Evolutionary conservation across 2,329 filamentous ascomycete genomes (phyloP).

Genomic region (Colletotrichum tabaci): DNA sequence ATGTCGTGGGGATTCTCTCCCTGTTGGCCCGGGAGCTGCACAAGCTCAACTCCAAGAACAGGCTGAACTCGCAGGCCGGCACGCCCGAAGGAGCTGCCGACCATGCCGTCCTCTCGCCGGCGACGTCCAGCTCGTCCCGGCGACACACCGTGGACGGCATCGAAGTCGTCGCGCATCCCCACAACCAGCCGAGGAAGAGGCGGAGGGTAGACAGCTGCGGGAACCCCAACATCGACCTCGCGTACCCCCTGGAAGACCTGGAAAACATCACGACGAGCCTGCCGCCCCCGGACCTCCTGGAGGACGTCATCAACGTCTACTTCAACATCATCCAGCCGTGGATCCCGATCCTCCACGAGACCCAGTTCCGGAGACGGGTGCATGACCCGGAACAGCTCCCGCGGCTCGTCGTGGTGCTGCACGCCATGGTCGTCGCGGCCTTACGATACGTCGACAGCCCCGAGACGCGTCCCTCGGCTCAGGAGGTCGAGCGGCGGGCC

Average conservation of each 20-base stretch:
- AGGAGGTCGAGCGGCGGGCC: constrained; percentile 39
- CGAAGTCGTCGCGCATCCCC: constrained; percentile 28
- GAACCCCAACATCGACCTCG: constrained; percentile 44
- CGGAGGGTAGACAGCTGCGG: constrained; percentile 46
- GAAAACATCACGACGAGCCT: constrained; percentile 48
- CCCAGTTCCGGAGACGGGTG: constrained; percentile 48
- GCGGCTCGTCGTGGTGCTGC: constrained; percentile 51
- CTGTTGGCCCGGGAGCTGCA: constrained; percentile 44
- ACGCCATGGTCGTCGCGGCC: constrained; percentile 53
- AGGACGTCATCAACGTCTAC: constrained; percentile 48
- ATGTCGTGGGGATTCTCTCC: constrained; percentile 44
- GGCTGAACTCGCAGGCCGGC: background rate
- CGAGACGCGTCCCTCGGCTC: constrained; percentile 45
- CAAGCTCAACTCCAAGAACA: constrained; percentile 38
- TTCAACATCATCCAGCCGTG: constrained; percentile 58
- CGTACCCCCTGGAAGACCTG: constrained; percentile 43
- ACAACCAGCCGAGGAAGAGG: constrained; percentile 41
- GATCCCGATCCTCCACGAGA: constrained; percentile 56
- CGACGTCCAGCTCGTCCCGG: constrained; percentile 31
- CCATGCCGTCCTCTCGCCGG: constrained; percentile 26
- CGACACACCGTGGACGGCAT: constrained; percentile 19
- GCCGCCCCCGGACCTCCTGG: constrained; percentile 41
- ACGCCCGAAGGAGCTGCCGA: constrained; percentile 23
- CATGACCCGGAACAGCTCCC: constrained; percentile 46
- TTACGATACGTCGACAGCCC: constrained; percentile 47